Conservation (phyloP, 2,329 filamentous ascomycete genomes). For the Cadophora sp. region DNA sequence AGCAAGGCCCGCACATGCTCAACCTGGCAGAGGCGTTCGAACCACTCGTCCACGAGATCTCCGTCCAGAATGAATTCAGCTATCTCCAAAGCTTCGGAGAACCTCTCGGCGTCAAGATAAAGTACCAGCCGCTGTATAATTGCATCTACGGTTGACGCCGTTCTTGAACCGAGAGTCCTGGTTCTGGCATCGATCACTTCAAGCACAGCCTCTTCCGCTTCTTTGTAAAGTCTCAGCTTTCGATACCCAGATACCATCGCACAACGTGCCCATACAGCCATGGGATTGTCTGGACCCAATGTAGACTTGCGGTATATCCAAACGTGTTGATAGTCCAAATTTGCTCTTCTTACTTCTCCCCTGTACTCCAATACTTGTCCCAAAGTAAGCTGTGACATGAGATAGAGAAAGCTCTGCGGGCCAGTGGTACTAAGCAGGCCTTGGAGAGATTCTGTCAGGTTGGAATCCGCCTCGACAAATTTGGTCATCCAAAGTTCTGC, state of each 20-base stretch:
- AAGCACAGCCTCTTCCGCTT: neutral
- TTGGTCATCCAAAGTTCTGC: slow-evolving; percentile 4
- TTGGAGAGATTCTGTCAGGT: slow-evolving; percentile 2
- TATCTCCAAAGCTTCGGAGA: neutral
- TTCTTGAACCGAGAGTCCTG: slow-evolving; percentile 2
- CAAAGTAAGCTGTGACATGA: slow-evolving; percentile 2
- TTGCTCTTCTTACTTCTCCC: slow-evolving; percentile 3
- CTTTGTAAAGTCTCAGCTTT: neutral
- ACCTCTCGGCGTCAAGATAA: neutral
- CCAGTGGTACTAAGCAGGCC: neutral
- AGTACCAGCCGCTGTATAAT: neutral
- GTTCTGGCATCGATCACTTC: slow-evolving; percentile 7
- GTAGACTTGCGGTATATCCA: neutral
- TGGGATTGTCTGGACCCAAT: neutral
- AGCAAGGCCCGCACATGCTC: slow-evolving; percentile 5
- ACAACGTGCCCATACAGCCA: slow-evolving; percentile 7
- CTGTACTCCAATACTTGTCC: slow-evolving; percentile 3
- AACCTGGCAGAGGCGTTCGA: neutral
- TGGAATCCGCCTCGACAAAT: neutral
- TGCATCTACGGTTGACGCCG: slow-evolving; percentile 3
- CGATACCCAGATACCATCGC: slow-evolving; percentile 1
- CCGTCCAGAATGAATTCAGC: slow-evolving; percentile 2
- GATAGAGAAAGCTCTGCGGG: neutral
- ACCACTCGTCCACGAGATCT: neutral
- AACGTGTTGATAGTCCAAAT: slow-evolving; percentile 4